Evolutionary conservation across 139 green algal species (phyloP).

Genomic region (Desmodesmus armatus): DNA sequence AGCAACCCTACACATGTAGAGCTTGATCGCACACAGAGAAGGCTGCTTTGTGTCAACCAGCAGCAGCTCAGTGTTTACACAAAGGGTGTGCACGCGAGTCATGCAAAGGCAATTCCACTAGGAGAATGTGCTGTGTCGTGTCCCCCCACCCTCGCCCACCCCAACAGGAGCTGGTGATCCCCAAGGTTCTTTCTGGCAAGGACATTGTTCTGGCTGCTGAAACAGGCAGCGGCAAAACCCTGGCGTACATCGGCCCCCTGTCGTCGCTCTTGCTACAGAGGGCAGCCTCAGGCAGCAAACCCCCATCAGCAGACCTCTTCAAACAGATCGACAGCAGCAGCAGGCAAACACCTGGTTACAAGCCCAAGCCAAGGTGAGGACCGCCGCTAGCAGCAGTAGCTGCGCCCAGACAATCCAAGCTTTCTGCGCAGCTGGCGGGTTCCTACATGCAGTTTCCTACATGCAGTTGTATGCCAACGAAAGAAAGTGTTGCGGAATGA

Average conservation of each 20-base stretch:
- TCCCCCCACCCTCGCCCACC: not conserved
- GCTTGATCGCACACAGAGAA: not conserved
- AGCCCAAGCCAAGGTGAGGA: slow-evolving; percentile 4
- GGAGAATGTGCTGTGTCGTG: not conserved
- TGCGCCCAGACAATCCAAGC: no score
- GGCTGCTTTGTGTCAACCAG: not conserved
- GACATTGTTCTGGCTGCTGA: slow-evolving; percentile 93
- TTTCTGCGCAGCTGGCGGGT: no score
- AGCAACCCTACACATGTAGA: not conserved
- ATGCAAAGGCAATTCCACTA: not conserved
- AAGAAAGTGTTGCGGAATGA: no score
- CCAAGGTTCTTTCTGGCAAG: slow-evolving; percentile 63
- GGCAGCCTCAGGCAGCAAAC: not conserved
- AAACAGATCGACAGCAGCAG: not conserved
- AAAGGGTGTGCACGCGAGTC: no score
- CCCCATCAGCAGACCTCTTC: slow-evolving; percentile 18
- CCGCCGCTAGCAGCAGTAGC: not conserved
- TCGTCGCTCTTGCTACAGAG: slow-evolving; percentile 62
- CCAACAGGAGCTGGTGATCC: slow-evolving; percentile 69
- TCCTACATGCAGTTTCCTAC: no score
- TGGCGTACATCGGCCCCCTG: slow-evolving; percentile 92
- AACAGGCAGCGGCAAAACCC: slow-evolving; percentile 97
- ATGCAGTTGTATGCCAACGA: no score
- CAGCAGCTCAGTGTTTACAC: not conserved
- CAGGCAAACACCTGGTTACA: not conserved